A percentile compares a stretch with the other conserved stretches of the same genome.
Evolutionary conservation across 345 rosid genomes (phyloP).

Genomic region (Euphorbia pulcherrima): DNA sequence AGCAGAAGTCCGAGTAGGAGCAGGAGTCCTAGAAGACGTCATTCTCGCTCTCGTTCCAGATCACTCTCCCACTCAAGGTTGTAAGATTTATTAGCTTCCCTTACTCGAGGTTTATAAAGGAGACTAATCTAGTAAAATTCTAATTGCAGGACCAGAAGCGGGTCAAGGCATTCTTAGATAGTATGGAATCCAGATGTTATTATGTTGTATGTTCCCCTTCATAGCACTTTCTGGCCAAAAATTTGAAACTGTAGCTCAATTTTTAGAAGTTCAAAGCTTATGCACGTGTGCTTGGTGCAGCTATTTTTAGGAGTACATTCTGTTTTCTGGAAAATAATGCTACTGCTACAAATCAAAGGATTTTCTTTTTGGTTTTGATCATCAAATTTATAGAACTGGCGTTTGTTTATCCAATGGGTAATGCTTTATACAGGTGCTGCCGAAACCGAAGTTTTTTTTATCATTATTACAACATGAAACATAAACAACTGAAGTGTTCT

Average conservation of each 20-base stretch:
- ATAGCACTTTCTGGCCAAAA: background rate
- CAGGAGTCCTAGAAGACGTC: conserved; percentile 55
- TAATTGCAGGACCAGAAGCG: conserved; percentile 61
- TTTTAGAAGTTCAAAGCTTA: too few relatives aligned
- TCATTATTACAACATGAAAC: too few relatives aligned
- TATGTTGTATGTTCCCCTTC: background rate
- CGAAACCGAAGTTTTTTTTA: too few relatives aligned
- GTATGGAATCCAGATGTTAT: background rate
- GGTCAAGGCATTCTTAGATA: conserved; percentile 52
- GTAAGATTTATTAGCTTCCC: conserved; percentile 2
- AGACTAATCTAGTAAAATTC: conserved; percentile 14
- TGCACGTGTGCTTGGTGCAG: too few relatives aligned
- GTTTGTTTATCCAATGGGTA: background rate
- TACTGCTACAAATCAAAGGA: too few relatives aligned
- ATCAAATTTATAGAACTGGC: background rate
- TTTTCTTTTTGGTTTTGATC: background rate
- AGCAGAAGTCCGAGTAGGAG: conserved; percentile 64
- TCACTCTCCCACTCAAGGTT: conserved; percentile 57
- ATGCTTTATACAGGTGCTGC: too few relatives aligned
- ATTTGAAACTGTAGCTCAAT: too few relatives aligned
- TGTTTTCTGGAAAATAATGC: too few relatives aligned
- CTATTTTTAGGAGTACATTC: too few relatives aligned
- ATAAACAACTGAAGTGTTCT: too few relatives aligned
- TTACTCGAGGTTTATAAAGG: background rate
- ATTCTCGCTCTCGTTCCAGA: conserved; percentile 42